Evolutionary conservation across 805 yeast genomes (phyloP), one percentile per base, ranked within the genome.

Genomic region (Saturnispora bothae): DNA sequence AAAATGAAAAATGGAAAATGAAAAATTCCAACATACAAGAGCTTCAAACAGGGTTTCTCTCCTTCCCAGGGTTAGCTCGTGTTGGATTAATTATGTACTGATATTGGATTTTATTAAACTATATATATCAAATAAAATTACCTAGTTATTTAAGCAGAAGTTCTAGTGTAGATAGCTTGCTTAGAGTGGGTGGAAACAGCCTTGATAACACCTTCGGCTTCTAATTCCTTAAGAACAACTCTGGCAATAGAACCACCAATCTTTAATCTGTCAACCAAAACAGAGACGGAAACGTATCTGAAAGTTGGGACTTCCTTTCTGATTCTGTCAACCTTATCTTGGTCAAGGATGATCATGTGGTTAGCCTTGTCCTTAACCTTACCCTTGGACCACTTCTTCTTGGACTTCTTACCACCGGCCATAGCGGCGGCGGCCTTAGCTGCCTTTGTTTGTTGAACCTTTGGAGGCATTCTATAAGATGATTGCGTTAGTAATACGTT

Each of bases 371-470:
- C 99, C 88, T 94, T 92, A 71, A 86, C 95, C 81, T 94, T 86
- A 73, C 96, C 96, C 81, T 89, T 88, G 83, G 94, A 83, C 98
- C 97, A 92, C 95, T 92, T 92, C 94, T 92, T 89, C 86, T 92
- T 92, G 72, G 95, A 85, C 68, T 89, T 86, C 83, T 88, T 88
- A 81, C 96, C 95, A 83, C 96, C 96, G 69, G 96, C 96, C 81
- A 85, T 76, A 70, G 96, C 97, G 76, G 97, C 97, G 65, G 97
- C 96, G 66, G 96, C 96, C 78, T 89, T 89, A 66, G 96, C 96
- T 72, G 96, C 96, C 78, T 89, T 89, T 65, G 96, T 82, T 72
- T 85, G 88, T 80, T 89, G 96, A 75, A 84, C 76, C 76, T 89
- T 89, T 78, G 96, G 96, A 72, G 96, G 95, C 96, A 89, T 85